Conservation (phyloP, 352 stramenopile species). For the Globisporangium megalacanthum region DNA sequence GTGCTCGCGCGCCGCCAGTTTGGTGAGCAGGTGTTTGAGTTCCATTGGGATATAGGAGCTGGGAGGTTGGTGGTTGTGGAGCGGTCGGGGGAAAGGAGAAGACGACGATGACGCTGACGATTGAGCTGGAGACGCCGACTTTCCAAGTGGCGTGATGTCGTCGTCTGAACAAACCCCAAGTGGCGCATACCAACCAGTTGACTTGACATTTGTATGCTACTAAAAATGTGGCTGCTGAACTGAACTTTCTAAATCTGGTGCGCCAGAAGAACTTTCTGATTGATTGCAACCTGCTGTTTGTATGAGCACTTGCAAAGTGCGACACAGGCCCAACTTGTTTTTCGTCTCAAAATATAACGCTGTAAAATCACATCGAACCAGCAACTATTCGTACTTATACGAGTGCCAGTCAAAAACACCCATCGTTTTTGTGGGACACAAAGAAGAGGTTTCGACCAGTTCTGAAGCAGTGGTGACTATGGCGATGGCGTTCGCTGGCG, state of each 20-base stretch:
- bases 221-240: neutral
- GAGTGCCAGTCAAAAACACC: too few species aligned
- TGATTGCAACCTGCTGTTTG: neutral
- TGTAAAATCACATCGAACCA: too few species aligned
- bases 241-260: neutral
- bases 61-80: too few species aligned
- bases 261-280: slow-evolving; percentile 15
- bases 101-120: neutral
- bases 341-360: too few species aligned
- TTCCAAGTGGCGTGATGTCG: too few species aligned
- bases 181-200: too few species aligned
- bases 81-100: neutral
- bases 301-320: too few species aligned
- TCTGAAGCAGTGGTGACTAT: neutral
- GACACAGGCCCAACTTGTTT: too few species aligned
- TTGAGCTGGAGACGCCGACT: neutral
- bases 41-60: slow-evolving; percentile 29
- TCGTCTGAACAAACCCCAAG: too few species aligned
- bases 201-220: neutral
- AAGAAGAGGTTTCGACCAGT: too few species aligned
- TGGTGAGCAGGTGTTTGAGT: slow-evolving; percentile 68
- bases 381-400: too few species aligned
- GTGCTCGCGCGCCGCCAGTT: slow-evolving; percentile 66
- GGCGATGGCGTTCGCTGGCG: neutral
- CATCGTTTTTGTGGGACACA: too few species aligned